Conservation (phyloP, 495 filamentous ascomycete species). For the Aspergillus panamensis region DNA sequence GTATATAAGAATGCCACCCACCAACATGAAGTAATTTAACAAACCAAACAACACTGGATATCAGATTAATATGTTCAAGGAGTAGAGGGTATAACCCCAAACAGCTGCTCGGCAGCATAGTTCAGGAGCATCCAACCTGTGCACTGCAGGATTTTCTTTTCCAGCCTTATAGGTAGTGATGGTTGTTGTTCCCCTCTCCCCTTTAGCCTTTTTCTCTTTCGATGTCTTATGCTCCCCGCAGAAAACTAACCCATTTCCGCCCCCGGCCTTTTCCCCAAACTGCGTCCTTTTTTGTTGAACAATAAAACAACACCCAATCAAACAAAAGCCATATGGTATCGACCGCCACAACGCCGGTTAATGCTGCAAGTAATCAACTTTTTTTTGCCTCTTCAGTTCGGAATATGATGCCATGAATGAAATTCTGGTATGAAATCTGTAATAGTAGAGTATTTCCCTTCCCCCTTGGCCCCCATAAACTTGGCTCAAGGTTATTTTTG, state of each 20-base stretch:
- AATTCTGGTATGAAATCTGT: constrained; percentile 6
- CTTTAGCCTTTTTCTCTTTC: background rate
- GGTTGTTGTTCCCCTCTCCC: background rate
- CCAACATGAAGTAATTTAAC: background rate
- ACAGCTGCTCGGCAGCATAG: constrained; percentile 18
- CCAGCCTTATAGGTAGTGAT: background rate
- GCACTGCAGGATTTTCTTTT: constrained; percentile 4
- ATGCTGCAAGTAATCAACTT: constrained; percentile 23
- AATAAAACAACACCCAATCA: constrained; percentile 14
- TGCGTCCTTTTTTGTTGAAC: constrained; percentile 11
- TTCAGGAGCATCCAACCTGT: constrained; percentile 7
- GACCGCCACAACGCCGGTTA: constrained; percentile 26
- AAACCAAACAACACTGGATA: constrained; percentile 1
- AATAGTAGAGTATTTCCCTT: constrained; percentile 1
- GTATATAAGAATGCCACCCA: background rate
- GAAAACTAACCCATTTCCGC: constrained; percentile 7
- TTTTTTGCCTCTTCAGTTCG: constrained; percentile 21
- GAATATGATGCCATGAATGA: constrained; percentile 16
- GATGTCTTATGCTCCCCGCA: background rate
- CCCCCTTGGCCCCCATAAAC: background rate
- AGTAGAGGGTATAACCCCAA: constrained; percentile 13
- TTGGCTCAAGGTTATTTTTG: background rate
- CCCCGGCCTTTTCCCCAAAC: constrained; percentile 1
- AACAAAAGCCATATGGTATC: constrained; percentile 29
- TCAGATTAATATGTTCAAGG: constrained; percentile 14